phyloP scores from a whole-genome alignment of 306 rosid genomes.

The Rosa rugosa region DNA sequence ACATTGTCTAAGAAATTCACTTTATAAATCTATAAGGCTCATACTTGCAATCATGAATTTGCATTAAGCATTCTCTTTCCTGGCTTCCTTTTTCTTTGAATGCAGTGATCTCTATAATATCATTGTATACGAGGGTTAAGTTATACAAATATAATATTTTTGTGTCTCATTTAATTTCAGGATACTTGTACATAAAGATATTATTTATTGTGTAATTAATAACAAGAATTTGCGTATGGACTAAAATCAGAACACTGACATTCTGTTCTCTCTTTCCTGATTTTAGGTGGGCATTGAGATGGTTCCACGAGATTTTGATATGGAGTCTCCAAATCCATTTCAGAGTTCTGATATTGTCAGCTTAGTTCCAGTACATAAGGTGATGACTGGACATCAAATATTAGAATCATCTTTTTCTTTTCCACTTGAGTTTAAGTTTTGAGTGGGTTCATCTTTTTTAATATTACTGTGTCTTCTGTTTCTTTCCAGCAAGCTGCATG shows the following conservation, averaged over 20 bases:
- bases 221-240: background rate
- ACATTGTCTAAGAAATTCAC: background rate
- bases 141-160: background rate
- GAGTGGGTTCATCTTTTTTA: slow-evolving; percentile 24
- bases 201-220: background rate
- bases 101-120: background rate
- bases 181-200: background rate
- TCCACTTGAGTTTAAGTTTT: slow-evolving; percentile 10
- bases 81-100: background rate
- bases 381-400: slow-evolving; percentile 32
- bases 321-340: slow-evolving; percentile 87
- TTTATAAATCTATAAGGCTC: background rate
- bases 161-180: background rate
- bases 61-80: background rate
- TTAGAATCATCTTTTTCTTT: slow-evolving; percentile 17
- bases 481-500: slow-evolving; percentile 96
- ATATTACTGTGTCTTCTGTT: slow-evolving; percentile 26
- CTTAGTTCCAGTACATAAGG: slow-evolving; percentile 96
- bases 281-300: slow-evolving; percentile 90
- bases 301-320: slow-evolving; percentile 89
- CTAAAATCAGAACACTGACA: slow-evolving; percentile 19
- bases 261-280: slow-evolving; percentile 19
- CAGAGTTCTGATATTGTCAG: slow-evolving; percentile 76
- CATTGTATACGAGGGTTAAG: background rate
- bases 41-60: background rate